These are phyloP conservation scores for Arthroderma sp. DNA, from an alignment of 2,329 filamentous ascomycete genomes.

Conservation along the genomic window DNA sequence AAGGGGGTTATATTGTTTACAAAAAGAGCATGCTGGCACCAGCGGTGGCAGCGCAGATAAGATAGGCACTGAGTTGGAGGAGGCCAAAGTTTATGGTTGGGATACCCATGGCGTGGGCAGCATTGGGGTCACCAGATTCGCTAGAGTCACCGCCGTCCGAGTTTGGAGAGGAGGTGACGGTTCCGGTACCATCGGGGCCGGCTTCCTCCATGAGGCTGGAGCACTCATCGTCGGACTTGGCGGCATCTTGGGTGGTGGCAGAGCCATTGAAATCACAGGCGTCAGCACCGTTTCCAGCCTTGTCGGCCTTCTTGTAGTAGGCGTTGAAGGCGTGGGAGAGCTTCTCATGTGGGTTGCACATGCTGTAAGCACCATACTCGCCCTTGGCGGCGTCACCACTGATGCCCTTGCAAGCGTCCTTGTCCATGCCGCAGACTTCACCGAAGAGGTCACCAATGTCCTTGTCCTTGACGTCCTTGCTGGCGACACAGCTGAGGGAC, in stretches of 20 bases:
- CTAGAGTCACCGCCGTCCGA: constrained; percentile 15
- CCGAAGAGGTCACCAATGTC: constrained; percentile 56
- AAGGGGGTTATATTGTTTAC: constrained; percentile 18
- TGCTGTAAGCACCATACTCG: constrained; percentile 33
- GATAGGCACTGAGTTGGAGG: constrained; percentile 31
- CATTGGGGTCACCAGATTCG: constrained; percentile 16
- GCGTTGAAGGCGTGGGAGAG: constrained; percentile 33
- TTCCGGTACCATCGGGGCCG: constrained; percentile 27
- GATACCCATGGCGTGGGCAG: constrained; percentile 17
- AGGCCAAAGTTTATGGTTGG: constrained; percentile 27
- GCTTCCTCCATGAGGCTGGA: constrained; percentile 26
- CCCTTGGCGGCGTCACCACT: constrained; percentile 27
- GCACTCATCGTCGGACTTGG: constrained; percentile 25
- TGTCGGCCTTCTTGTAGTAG: constrained; percentile 30
- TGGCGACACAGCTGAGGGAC: constrained; percentile 57
- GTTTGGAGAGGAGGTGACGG: constrained; percentile 25
- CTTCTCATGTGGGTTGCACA: constrained; percentile 31
- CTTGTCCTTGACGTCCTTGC: constrained; percentile 42
- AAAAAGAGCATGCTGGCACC: constrained; percentile 36
- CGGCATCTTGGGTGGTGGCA: constrained; percentile 25
- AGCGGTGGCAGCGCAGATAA: constrained; percentile 30
- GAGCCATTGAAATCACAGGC: constrained; percentile 33
- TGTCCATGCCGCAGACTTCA: constrained; percentile 26
- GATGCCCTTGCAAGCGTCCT: constrained; percentile 28
- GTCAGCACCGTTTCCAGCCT: constrained; percentile 19